phyloP scores from a whole-genome alignment of 805 yeast genomes.

The Candida sonorensis region DNA sequence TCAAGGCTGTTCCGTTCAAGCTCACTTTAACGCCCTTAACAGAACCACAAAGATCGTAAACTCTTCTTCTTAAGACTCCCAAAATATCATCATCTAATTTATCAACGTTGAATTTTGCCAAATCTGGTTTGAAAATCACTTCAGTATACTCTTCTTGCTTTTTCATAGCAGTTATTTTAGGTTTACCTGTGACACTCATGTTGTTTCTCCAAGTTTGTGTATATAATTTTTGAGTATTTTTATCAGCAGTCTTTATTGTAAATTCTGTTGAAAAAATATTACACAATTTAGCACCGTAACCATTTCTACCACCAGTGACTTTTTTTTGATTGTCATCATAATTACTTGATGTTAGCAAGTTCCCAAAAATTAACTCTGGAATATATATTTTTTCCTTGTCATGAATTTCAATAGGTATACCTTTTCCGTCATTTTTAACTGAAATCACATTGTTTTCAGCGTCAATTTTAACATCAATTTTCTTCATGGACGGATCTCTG shows the following conservation, averaged over 20 bases:
- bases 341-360: constrained; percentile 88
- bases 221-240: constrained; percentile 52
- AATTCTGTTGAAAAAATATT: constrained; percentile 91
- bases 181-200: constrained; percentile 73
- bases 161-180: constrained; percentile 56
- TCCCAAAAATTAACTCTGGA: constrained; percentile 95
- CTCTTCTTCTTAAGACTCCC: constrained; percentile 86
- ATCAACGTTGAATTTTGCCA: constrained; percentile 80
- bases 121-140: constrained; percentile 83
- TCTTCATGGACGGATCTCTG: constrained; percentile 86
- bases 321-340: constrained; percentile 93
- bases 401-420: constrained; percentile 93
- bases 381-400: constrained; percentile 86
- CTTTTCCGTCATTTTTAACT: constrained; percentile 88
- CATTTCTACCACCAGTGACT: constrained; percentile 98
- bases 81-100: constrained; percentile 73
- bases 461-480: constrained; percentile 75
- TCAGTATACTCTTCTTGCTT: constrained; percentile 74
- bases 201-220: constrained; percentile 82
- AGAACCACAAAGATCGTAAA: constrained; percentile 91
- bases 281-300: constrained; percentile 96
- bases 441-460: constrained; percentile 66
- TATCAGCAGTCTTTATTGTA: constrained; percentile 83
- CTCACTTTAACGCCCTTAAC: constrained; percentile 74
- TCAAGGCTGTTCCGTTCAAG: constrained; percentile 67